phyloP scores from a whole-genome alignment of 164 flowering plant species.

The Amborella trichopoda region DNA sequence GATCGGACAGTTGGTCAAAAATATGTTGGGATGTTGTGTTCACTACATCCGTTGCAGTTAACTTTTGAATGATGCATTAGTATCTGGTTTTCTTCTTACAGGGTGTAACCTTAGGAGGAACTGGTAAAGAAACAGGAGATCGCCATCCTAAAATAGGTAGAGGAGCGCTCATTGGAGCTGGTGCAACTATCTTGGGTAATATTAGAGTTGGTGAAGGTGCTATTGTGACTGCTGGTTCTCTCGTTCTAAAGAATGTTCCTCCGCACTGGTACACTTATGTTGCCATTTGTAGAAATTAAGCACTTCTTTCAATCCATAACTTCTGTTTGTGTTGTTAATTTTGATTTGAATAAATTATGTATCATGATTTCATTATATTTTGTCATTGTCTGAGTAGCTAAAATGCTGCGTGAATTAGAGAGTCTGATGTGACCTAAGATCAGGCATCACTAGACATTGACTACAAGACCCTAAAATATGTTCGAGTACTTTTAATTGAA shows the following conservation, averaged over 20 bases:
- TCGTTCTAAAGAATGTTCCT: constrained; percentile 62
- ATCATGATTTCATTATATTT: not conserved
- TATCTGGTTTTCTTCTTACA: constrained; percentile 18
- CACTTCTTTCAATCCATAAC: not conserved
- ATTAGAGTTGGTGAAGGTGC: constrained; percentile 77
- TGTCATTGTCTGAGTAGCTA: no score
- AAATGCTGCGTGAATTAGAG: no score
- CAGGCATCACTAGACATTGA: no score
- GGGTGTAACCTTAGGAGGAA: constrained; percentile 80
- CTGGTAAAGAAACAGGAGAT: constrained; percentile 65
- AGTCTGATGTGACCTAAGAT: no score
- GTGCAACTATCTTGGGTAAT: constrained; percentile 71
- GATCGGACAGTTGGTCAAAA: no score
- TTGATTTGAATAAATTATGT: not conserved
- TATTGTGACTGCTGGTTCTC: constrained; percentile 82
- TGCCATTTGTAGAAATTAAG: not conserved
- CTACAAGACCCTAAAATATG: no score
- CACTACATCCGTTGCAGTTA: no score
- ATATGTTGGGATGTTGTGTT: no score
- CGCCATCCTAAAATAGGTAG: constrained; percentile 78
- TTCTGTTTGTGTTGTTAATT: not conserved
- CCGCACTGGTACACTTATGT: constrained; percentile 41
- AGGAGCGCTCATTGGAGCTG: constrained; percentile 63
- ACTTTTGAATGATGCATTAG: no score
- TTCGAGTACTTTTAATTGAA: no score